A percentile compares a stretch with the other conserved stretches of the same genome.
Conservation (phyloP, 257 asterid genomes). For the Ocimum tenuiflorum region DNA sequence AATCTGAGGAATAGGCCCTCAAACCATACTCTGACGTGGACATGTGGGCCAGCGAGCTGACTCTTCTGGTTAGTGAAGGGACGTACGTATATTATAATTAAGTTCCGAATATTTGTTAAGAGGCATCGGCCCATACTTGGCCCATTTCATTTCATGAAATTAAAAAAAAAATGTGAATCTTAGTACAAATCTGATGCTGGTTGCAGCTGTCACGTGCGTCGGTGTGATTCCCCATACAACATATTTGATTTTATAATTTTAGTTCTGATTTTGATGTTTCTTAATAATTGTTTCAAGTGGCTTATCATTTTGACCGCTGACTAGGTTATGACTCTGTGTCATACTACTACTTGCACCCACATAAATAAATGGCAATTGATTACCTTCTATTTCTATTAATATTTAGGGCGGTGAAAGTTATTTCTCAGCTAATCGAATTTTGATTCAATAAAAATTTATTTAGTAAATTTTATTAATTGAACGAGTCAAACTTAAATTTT, state of each 20-base stretch:
- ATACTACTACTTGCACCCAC: no score
- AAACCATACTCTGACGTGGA: constrained; percentile 18
- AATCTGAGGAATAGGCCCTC: constrained; percentile 12
- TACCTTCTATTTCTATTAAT: no score
- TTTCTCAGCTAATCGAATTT: no score
- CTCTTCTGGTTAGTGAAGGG: constrained; percentile 33
- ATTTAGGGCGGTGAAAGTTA: no score
- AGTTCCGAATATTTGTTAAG: constrained; percentile 5
- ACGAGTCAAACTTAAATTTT: no score
- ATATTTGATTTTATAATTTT: background rate
- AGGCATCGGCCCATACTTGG: constrained; percentile 44
- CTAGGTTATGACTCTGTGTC: constrained; percentile 19
- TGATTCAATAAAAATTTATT: no score
- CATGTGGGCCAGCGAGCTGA: constrained; percentile 34
- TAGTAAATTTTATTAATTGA: no score
- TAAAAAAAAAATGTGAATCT: background rate
- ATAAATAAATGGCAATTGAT: no score
- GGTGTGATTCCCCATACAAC: constrained; percentile 36
- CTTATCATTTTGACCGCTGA: constrained; percentile 25
- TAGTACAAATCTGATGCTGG: constrained; percentile 22
- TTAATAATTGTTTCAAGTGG: background rate
- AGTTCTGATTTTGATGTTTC: constrained; percentile 11
- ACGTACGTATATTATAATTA: background rate
- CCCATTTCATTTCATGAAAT: constrained; percentile 29
- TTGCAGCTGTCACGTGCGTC: constrained; percentile 44